These are phyloP conservation scores for Trichophyton rubrum DNA, from an alignment of 2,329 filamentous ascomycete species.

Conservation along the genomic window DNA sequence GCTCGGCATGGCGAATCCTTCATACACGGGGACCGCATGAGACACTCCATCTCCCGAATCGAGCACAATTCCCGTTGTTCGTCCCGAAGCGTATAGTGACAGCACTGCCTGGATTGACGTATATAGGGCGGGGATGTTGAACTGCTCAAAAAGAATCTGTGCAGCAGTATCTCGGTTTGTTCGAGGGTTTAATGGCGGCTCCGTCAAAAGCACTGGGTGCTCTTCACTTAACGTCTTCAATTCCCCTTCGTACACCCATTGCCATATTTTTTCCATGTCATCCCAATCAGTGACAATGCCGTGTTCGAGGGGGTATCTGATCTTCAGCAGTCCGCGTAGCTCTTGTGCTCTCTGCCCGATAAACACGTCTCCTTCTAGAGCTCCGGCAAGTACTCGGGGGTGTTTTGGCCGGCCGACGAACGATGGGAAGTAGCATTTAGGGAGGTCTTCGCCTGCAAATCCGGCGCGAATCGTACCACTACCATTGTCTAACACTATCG, in stretches of 20 bases:
- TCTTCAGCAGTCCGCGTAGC: slow-evolving; percentile 84
- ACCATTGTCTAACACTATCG: slow-evolving; percentile 97
- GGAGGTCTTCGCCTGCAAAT: slow-evolving; percentile 89
- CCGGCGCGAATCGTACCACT: slow-evolving; percentile 95
- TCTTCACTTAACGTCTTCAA: slow-evolving; percentile 96
- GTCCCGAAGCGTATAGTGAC: slow-evolving; percentile 87
- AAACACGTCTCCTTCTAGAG: slow-evolving; percentile 91
- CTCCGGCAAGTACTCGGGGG: slow-evolving; percentile 84
- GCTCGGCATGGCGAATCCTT: slow-evolving; percentile 92
- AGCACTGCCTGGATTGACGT: slow-evolving; percentile 95
- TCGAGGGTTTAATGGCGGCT: slow-evolving; percentile 88
- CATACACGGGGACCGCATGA: slow-evolving; percentile 93
- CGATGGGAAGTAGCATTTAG: slow-evolving; percentile 94
- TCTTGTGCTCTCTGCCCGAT: slow-evolving; percentile 89
- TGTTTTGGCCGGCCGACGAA: slow-evolving; percentile 96
- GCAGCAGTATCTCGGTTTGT: slow-evolving; percentile 92
- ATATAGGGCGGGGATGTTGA: slow-evolving; percentile 93
- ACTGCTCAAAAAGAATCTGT: slow-evolving; percentile 96
- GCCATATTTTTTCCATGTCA: slow-evolving; percentile 99
- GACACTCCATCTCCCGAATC: slow-evolving; percentile 94
- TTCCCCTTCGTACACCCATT: slow-evolving; percentile 91
- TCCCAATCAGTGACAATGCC: slow-evolving; percentile 99
- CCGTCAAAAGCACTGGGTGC: slow-evolving; percentile 92
- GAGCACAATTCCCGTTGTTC: slow-evolving; percentile 89
- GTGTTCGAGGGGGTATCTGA: slow-evolving; percentile 88